These are phyloP conservation scores for Tuber indicum DNA, from an alignment of 495 filamentous ascomycete species.

Conservation along the genomic window DNA sequence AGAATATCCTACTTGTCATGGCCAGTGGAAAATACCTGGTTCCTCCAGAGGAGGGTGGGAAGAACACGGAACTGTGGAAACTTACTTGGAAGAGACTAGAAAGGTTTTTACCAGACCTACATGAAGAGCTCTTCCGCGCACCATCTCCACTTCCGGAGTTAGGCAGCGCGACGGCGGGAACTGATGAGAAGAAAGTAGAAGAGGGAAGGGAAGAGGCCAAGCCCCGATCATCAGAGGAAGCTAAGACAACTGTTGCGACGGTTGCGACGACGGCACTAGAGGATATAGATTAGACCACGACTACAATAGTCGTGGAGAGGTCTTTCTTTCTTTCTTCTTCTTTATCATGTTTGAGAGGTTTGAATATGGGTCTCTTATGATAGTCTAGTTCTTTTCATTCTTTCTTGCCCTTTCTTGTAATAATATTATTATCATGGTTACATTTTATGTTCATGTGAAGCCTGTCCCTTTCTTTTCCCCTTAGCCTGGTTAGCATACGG, in stretches of 20 bases:
- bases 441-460: not conserved
- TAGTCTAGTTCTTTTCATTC: not conserved
- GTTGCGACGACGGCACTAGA: not conserved
- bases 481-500: not conserved
- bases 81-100: slow-evolving; percentile 87
- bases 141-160: slow-evolving; percentile 21
- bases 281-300: not conserved
- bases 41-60: slow-evolving; percentile 57
- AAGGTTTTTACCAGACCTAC: slow-evolving; percentile 75
- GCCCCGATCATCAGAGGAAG: slow-evolving; percentile 1
- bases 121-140: slow-evolving; percentile 44
- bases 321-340: not conserved
- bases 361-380: not conserved
- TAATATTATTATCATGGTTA: slow-evolving; percentile 4
- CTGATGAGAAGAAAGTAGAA: slow-evolving; percentile 16
- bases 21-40: slow-evolving; percentile 78
- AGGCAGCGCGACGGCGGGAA: not conserved
- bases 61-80: slow-evolving; percentile 59
- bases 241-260: not conserved
- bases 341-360: not conserved
- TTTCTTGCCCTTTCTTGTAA: not conserved
- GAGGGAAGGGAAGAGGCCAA: not conserved
- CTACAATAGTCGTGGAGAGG: not conserved
- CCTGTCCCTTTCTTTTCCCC: not conserved
- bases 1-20: slow-evolving; percentile 97